Evolutionary conservation across 495 filamentous ascomycete genomes (phyloP).

Genomic region (Echria macrotheca): DNA sequence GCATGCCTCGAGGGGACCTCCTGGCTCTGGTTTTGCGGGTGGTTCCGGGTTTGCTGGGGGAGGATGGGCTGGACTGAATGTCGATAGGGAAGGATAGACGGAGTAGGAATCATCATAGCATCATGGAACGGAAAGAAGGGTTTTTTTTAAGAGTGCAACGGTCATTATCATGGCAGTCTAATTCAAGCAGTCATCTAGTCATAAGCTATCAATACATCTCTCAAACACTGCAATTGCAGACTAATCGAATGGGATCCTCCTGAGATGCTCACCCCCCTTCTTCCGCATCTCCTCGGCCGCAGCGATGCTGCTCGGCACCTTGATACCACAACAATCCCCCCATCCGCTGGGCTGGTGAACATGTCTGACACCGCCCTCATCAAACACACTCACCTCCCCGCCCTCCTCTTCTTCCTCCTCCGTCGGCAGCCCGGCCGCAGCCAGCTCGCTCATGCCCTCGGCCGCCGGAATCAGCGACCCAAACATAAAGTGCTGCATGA

Average conservation of each 20-base stretch:
- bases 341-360: conserved; percentile 63
- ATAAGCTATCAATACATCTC: no score
- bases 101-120: no score
- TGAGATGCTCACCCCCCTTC: conserved; percentile 55
- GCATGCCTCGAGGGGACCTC: background rate
- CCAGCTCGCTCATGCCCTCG: conserved; percentile 70
- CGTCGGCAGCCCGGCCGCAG: conserved; percentile 32
- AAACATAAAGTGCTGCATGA: conserved; percentile 98
- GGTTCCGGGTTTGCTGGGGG: background rate
- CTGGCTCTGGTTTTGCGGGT: no score
- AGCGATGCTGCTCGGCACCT: conserved; percentile 88
- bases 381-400: conserved; percentile 51
- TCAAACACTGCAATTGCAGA: no score
- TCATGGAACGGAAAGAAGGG: no score
- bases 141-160: no score
- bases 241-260: conserved; percentile 94
- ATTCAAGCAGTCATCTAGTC: no score
- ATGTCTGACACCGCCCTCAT: conserved; percentile 62
- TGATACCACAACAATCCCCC: conserved; percentile 98
- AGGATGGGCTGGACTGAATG: no score
- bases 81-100: no score
- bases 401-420: conserved; percentile 48
- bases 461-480: conserved; percentile 73
- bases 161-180: no score
- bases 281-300: conserved; percentile 84